Percentiles rank a stretch among this genome's conserved stretches.
Evolutionary conservation across 305 asterid genomes (phyloP).

Genomic region (Fraxinus ornus): DNA sequence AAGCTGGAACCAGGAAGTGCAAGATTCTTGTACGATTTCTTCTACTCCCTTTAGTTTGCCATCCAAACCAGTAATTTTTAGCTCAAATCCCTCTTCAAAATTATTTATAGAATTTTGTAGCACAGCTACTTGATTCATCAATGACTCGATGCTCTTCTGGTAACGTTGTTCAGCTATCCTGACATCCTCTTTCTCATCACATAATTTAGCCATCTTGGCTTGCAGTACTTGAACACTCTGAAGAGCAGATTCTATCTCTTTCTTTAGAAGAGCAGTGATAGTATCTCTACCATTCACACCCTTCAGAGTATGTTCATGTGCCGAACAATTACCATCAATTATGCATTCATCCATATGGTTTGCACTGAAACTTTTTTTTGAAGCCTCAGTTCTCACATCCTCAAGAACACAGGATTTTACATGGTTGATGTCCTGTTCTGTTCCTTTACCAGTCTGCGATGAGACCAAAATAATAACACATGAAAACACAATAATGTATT

Average conservation of each 20-base stretch:
- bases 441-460: slow-evolving; percentile 69
- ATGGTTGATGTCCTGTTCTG: slow-evolving; percentile 34
- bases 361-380: slow-evolving; percentile 8
- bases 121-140: slow-evolving; percentile 45
- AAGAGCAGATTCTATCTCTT: slow-evolving; percentile 72
- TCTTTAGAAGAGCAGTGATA: slow-evolving; percentile 59
- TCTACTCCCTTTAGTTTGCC: slow-evolving; percentile 55
- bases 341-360: slow-evolving; percentile 19
- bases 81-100: slow-evolving; percentile 55
- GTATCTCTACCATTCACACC: slow-evolving; percentile 48
- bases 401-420: slow-evolving; percentile 26
- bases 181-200: slow-evolving; percentile 58
- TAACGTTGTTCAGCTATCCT: slow-evolving; percentile 51
- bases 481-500: neutral
- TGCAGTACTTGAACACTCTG: slow-evolving; percentile 65
- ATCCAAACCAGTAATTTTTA: slow-evolving; percentile 49
- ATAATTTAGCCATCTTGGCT: slow-evolving; percentile 62
- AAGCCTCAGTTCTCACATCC: slow-evolving; percentile 28
- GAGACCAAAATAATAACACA: slow-evolving; percentile 35
- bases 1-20: slow-evolving; percentile 58
- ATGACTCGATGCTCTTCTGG: slow-evolving; percentile 46
- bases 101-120: slow-evolving; percentile 50
- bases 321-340: slow-evolving; percentile 23
- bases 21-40: slow-evolving; percentile 46
- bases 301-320: slow-evolving; percentile 30